Evolutionary conservation across 352 stramenopile species (phyloP).

Genomic region (Phytophthora foliorum): DNA sequence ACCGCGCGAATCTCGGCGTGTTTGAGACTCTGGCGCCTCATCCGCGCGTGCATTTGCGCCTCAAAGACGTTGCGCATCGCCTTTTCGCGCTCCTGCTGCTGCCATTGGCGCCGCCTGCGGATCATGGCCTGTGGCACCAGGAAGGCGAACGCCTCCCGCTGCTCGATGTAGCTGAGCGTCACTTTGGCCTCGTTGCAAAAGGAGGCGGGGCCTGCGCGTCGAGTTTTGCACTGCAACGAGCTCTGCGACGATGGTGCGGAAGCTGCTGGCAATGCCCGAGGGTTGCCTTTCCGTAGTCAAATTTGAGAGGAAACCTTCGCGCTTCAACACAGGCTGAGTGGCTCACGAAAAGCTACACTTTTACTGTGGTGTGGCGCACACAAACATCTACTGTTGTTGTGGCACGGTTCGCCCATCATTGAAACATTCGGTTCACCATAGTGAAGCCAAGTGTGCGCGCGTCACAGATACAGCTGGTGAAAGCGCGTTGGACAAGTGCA

Average conservation of each 20-base stretch:
- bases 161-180: slow-evolving; percentile 37
- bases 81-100: slow-evolving; percentile 28
- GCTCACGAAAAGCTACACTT: slow-evolving; percentile 12
- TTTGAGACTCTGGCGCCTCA: slow-evolving; percentile 43
- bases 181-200: slow-evolving; percentile 23
- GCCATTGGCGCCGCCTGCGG: slow-evolving; percentile 19
- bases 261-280: slow-evolving; percentile 25
- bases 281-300: slow-evolving; percentile 11
- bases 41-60: slow-evolving; percentile 38
- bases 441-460: slow-evolving; percentile 25
- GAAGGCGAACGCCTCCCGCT: slow-evolving; percentile 44
- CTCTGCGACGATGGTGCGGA: not conserved
- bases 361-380: slow-evolving; percentile 7
- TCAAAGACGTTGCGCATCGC: slow-evolving; percentile 38
- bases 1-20: slow-evolving; percentile 11
- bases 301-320: slow-evolving; percentile 22
- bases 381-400: slow-evolving; percentile 5
- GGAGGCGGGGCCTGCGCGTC: slow-evolving; percentile 9
- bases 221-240: slow-evolving; percentile 5
- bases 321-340: slow-evolving; percentile 36
- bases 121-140: slow-evolving; percentile 37
- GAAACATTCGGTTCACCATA: slow-evolving; percentile 11
- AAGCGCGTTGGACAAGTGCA: slow-evolving; percentile 31
- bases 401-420: slow-evolving; percentile 7
- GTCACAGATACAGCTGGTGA: slow-evolving; percentile 25